These are phyloP conservation scores for Plasmodium relictum DNA, from an alignment of 169 alveolate genomes.

Conservation along the genomic window DNA sequence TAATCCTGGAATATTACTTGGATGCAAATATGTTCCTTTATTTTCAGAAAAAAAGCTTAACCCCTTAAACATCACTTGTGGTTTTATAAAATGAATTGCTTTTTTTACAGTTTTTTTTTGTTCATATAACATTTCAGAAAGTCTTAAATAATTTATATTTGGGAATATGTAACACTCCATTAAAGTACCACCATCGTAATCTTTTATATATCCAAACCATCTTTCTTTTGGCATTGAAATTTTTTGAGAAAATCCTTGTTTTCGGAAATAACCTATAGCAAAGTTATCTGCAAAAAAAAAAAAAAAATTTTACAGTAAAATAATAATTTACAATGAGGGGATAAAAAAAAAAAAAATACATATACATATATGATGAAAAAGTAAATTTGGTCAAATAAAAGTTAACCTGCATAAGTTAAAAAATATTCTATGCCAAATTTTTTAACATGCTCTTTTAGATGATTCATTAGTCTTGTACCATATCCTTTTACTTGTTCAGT, in stretches of 20 bases:
- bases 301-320: background rate
- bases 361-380: background rate
- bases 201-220: slow-evolving; percentile 98
- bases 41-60: slow-evolving; percentile 82
- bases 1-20: slow-evolving; percentile 93
- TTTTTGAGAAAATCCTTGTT: slow-evolving; percentile 97
- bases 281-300: slow-evolving; percentile 91
- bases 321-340: background rate
- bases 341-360: background rate
- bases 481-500: slow-evolving; percentile 98
- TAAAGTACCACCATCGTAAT: slow-evolving; percentile 99
- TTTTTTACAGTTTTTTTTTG: slow-evolving; percentile 91
- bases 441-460: slow-evolving; percentile 96
- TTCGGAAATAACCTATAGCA: slow-evolving; percentile 98
- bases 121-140: slow-evolving; percentile 92
- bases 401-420: slow-evolving; percentile 93
- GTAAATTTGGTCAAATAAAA: too few relatives aligned
- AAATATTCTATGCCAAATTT: slow-evolving; percentile 94
- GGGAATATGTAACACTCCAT: slow-evolving; percentile 98
- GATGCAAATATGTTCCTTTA: slow-evolving; percentile 79
- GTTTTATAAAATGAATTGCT: slow-evolving; percentile 89
- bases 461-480: slow-evolving; percentile 99
- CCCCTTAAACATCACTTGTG: slow-evolving; percentile 90
- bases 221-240: slow-evolving; percentile 96
- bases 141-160: slow-evolving; percentile 93